Evolutionary conservation across 495 filamentous ascomycete genomes (phyloP), one percentile per base, ranked within the genome.

Genomic region (Penicillium daleae): DNA sequence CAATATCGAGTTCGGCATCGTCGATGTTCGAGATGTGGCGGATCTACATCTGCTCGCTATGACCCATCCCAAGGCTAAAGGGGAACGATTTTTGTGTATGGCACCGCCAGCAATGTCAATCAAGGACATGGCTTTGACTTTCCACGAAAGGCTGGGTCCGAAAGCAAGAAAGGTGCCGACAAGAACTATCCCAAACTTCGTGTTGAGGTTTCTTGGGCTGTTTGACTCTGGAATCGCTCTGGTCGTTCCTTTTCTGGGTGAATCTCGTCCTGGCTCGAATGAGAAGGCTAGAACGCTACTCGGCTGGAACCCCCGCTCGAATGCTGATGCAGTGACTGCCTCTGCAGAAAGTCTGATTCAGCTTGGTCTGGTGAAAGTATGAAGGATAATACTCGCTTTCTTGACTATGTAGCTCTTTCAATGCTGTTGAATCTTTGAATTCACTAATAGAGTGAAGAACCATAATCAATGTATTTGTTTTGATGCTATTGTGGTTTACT

Each of bases 1-100:
- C 0, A 53, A 59, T 19, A 32, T 63, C 12, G 24, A 48, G 8
- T 59, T 54, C 6, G 49, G 46, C 6, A n/a, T 58, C 22, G 61
- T 63, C 19, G 61, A 63, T 39, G 61, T 63, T 33, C 46, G 61
- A n/a, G 61, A 63, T 39, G 61, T 63, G 21, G 61, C 56, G 17
- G 49, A 49, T 19, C 37, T 63, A 24, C 61, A 63, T 58, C 21
- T 59, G 32, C 61, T 59, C 2, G 61, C 61, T 4, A 63, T 63
- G 61, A 59, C 48, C n/a, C 48, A 59, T 24, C 46, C 48, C 17
- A 63, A 63, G 24, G 61, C 61, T 13, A 63, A 55, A 5, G 49
- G 56, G 2, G 61, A 63, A 22, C 44, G 61, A 1, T 63, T 63
- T 26, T 17, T 63, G 22, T 55, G 61, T 19, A 53, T 63, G 46